Percentiles rank a stretch among this genome's conserved stretches.
Evolutionary conservation across 768 basidiomycete genomes (phyloP).

Genomic region (Butyriboletus loyo): DNA sequence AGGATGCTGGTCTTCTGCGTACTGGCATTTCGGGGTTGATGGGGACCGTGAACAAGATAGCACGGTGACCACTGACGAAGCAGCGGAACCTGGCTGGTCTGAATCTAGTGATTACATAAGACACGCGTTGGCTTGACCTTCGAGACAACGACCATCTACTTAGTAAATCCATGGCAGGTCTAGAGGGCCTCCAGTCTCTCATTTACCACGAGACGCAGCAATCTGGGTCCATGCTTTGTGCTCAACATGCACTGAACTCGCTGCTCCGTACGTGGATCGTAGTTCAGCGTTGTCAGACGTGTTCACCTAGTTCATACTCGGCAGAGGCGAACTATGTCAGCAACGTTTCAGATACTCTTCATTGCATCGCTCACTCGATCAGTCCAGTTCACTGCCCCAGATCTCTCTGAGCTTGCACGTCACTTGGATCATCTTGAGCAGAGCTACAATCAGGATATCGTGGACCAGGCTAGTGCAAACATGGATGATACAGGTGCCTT

Average conservation of each 20-base stretch:
- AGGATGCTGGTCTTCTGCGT: constrained; percentile 10
- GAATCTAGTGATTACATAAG: constrained; percentile 25
- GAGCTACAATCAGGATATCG: constrained; percentile 49
- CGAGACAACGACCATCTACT: constrained; percentile 15
- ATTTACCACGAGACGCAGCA: constrained; percentile 84
- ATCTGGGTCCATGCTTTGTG: constrained; percentile 78
- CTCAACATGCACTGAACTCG: constrained; percentile 82
- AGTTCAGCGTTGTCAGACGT: constrained; percentile 43
- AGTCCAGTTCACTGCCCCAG: constrained; percentile 69
- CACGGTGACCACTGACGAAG: background rate
- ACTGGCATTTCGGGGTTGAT: constrained; percentile 19
- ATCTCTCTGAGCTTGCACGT: constrained; percentile 73
- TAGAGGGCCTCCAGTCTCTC: constrained; percentile 49
- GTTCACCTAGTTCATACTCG: constrained; percentile 14
- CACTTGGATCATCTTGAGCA: constrained; percentile 65
- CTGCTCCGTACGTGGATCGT: constrained; percentile 55
- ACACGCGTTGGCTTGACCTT: constrained; percentile 26
- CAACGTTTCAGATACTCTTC: constrained; percentile 7
- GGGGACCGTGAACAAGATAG: background rate
- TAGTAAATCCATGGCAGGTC: constrained; percentile 47
- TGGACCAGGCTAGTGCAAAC: constrained; percentile 56
- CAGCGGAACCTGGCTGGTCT: background rate
- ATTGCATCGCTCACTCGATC: constrained; percentile 13
- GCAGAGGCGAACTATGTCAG: constrained; percentile 50
- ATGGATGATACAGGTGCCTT: constrained; percentile 85